Evolutionary conservation across 169 alveolate species (phyloP), one percentile per base, ranked within the genome.

Genomic region (Cryptosporidium meleagridis): DNA sequence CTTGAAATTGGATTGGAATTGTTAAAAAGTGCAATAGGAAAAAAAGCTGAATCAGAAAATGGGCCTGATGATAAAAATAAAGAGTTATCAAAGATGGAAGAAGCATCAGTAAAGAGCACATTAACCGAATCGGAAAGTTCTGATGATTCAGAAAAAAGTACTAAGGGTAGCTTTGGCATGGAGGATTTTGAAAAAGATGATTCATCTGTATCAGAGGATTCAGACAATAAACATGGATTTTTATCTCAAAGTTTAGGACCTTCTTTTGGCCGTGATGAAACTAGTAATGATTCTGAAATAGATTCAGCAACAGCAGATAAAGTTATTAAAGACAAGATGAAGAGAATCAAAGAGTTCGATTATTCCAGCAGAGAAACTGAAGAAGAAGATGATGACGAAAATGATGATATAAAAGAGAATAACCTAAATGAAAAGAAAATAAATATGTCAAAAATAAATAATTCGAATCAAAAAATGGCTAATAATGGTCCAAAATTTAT

Each of bases 181-280:
- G 44, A 53, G 33, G 61, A 59, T 73, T 26, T 9, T 26, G 86
- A 53, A 33, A 52, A 73, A 35, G 53, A 26, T 73, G 86, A 58
- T 52, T 33, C 58, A 12, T 55, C 53, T 18, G 72, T 2, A 59
- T n/a, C 37, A 8, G 44, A 23, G 0, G 62, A 45, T 6, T 16
- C 21, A 3, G 5, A 0, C 26, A 0, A 2, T 41, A 41, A 69
- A 7, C 10, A 0, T 1, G 44, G 62, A 69, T 31, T 21, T 52
- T 5, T 73, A 21, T 33, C 86, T 31, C 86, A 73, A 31, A 73
- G 86, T 33, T 59, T 73, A 73, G 86, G 86, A 2, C 86, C 86
- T 4, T 4, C 59, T 23, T 73, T 73, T 53, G 58, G 65, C 0
- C 51, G 29, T 65, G 45, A 65, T 33, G 41, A 69, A 18, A 35